Conservation (phyloP, 169 alveolate species). For the Amoebophrya sp. region DNA sequence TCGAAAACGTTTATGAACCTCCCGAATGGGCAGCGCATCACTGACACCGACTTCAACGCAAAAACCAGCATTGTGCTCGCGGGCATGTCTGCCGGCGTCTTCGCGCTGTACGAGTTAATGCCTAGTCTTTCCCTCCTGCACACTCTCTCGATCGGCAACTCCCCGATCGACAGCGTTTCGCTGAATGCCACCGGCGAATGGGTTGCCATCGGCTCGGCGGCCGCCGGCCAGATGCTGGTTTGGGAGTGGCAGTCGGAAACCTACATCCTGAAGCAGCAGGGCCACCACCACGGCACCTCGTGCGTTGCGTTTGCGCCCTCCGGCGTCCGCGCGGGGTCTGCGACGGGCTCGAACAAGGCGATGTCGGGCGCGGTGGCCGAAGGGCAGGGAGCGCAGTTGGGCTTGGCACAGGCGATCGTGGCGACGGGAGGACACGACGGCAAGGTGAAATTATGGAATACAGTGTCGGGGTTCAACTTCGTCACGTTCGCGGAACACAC, state of each 20-base stretch:
- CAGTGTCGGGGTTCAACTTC: slow-evolving; percentile 79
- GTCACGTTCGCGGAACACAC: slow-evolving; percentile 88
- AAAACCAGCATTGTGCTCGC: slow-evolving; percentile 10
- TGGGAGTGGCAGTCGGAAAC: slow-evolving; percentile 99
- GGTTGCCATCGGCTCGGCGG: slow-evolving; percentile 70
- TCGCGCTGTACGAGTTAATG: slow-evolving; percentile 21
- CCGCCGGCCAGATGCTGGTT: slow-evolving; percentile 58
- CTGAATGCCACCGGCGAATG: slow-evolving; percentile 63
- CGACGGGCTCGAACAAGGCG: too few species aligned
- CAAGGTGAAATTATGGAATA: slow-evolving; percentile 87
- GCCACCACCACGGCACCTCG: slow-evolving; percentile 65
- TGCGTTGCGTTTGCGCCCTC: slow-evolving; percentile 37
- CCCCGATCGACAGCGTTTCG: slow-evolving; percentile 21
- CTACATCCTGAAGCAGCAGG: slow-evolving; percentile 86
- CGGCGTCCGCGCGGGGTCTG: slow-evolving; percentile 20
- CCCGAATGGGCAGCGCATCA: background rate
- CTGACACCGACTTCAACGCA: background rate
- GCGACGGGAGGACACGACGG: slow-evolving; percentile 98
- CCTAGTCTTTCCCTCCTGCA: slow-evolving; percentile 19
- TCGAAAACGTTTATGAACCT: background rate
- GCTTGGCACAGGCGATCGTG: slow-evolving; percentile 44
- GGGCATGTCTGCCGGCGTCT: slow-evolving; percentile 33
- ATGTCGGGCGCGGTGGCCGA: background rate
- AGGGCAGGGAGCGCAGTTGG: background rate
- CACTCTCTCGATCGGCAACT: slow-evolving; percentile 25